These are phyloP conservation scores for Fremontodendron californicum DNA, from an alignment of 345 rosid genomes.

Conservation along the genomic window DNA sequence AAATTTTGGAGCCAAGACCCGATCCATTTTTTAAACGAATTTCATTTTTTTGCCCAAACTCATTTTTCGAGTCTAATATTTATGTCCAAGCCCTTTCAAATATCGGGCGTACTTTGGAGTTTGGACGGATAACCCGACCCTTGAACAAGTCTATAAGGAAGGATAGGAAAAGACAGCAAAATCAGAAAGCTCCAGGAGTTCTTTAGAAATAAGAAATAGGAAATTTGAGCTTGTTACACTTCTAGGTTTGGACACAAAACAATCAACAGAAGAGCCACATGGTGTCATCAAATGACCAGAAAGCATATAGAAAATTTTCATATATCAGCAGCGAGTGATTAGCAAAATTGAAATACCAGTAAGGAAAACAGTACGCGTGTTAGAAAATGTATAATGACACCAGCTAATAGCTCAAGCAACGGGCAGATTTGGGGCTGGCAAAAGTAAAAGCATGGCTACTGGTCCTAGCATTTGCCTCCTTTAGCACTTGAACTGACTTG, in stretches of 20 bases:
- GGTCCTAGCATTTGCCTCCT: neutral
- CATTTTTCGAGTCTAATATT: too few species aligned
- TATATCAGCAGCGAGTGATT: neutral
- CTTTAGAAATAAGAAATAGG: neutral
- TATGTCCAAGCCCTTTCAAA: too few species aligned
- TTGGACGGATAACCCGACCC: too few species aligned
- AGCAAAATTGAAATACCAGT: neutral
- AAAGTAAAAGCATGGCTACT: neutral
- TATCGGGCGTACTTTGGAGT: too few species aligned
- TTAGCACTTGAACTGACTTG: neutral
- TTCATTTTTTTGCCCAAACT: too few species aligned
- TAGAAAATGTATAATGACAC: neutral
- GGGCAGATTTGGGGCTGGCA: neutral
- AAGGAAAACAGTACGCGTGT: neutral
- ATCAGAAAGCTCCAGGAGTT: neutral
- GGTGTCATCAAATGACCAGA: neutral
- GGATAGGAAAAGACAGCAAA: neutral
- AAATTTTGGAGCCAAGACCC: too few species aligned
- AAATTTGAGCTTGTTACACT: neutral
- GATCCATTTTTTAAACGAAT: too few species aligned
- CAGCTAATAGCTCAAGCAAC: conserved; percentile 6
- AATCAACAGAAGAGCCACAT: neutral
- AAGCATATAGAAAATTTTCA: neutral
- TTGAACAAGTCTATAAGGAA: too few species aligned
- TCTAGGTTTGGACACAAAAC: neutral